Percentiles rank a stretch among this genome's conserved stretches.
Evolutionary conservation across 306 rosid genomes (phyloP).

Genomic region (Psophocarpus tetragonolobus): DNA sequence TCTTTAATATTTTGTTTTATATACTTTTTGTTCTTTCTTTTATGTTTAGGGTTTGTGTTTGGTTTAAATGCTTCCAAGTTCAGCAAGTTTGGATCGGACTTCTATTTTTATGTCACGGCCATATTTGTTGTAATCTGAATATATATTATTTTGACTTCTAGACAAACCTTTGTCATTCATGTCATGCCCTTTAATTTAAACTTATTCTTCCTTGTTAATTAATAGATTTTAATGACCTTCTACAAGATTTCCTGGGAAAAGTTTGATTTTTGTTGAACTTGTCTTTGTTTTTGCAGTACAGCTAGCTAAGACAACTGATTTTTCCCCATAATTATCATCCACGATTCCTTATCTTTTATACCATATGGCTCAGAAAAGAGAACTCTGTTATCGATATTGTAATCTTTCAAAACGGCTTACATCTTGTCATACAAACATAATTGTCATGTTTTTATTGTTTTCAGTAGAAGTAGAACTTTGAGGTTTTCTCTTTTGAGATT

Average conservation of each 20-base stretch:
- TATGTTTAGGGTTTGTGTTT: not conserved
- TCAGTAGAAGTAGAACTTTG: too few species aligned
- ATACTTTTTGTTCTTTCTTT: not conserved
- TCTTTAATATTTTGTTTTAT: too few species aligned
- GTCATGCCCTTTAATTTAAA: not conserved
- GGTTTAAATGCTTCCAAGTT: not conserved
- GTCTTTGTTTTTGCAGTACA: constrained; percentile 17
- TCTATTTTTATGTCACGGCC: not conserved
- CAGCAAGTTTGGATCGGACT: not conserved
- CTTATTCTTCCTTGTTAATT: not conserved
- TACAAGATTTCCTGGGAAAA: not conserved
- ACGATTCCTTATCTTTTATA: not conserved
- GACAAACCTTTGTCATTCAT: too few species aligned
- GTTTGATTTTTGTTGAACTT: not conserved
- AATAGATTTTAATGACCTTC: not conserved
- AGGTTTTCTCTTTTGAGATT: too few species aligned
- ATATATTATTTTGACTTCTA: too few species aligned
- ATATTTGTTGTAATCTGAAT: too few species aligned
- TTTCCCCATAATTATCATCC: not conserved
- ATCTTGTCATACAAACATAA: not conserved
- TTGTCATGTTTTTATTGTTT: too few species aligned
- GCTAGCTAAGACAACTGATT: not conserved
- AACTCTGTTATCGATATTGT: not conserved
- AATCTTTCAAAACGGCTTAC: not conserved
- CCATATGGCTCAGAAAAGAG: not conserved